Evolutionary conservation across 306 rosid genomes (phyloP).

Genomic region (Inga laurina): DNA sequence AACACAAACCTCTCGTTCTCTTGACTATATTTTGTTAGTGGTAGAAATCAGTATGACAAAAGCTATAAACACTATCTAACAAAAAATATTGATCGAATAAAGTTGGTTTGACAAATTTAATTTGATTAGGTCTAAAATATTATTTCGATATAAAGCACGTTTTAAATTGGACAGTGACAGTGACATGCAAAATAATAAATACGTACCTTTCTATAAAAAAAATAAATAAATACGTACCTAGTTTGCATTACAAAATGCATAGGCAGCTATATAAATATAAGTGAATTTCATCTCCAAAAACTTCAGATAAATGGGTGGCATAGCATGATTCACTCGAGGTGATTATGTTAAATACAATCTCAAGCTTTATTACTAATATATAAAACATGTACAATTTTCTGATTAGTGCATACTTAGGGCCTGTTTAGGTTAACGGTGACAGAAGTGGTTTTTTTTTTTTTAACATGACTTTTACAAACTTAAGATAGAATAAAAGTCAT

Average conservation of each 20-base stretch:
- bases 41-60: neutral
- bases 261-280: neutral
- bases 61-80: neutral
- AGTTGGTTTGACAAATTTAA: constrained; percentile 2
- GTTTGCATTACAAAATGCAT: neutral
- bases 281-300: neutral
- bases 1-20: neutral
- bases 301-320: neutral
- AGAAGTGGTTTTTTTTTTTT: too few species aligned
- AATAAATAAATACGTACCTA: neutral
- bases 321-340: neutral
- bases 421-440: too few species aligned
- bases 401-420: neutral
- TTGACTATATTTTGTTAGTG: neutral
- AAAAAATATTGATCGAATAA: neutral
- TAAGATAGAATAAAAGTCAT: too few species aligned
- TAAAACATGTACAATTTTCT: neutral
- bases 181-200: too few species aligned
- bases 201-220: neutral
- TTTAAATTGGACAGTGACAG: neutral
- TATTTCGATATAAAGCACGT: constrained; percentile 5
- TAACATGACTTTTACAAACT: too few species aligned
- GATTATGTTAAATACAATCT: neutral
- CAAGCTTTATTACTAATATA: neutral
- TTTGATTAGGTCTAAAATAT: neutral